Evolutionary conservation across 2,329 filamentous ascomycete species (phyloP), one percentile per base, ranked within the genome.

Genomic region (Bipolaris gigantea): DNA sequence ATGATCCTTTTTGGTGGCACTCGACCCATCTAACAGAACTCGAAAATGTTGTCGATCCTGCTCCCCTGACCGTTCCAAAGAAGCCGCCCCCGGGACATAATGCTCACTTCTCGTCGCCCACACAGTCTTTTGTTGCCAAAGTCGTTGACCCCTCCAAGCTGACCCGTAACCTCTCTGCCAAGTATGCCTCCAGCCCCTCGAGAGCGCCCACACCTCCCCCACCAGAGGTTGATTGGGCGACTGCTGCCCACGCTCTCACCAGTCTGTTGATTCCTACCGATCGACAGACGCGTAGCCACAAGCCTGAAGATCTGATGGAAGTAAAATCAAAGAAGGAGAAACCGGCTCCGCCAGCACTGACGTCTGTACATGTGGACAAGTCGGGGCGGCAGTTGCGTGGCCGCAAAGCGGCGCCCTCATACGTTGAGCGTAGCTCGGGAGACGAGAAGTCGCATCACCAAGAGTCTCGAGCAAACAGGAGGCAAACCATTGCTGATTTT

Each of bases 61-160:
- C 70, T 15, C 60, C 64, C 27, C 64, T 47, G 16, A 63, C 53
- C 76, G 79, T 58, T 67, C 77, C 6, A 87, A 92, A 75, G 82
- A 93, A 72, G 78, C 73, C 80, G 13, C 84, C 85, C 25, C 77
- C 77, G 55, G 79, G 81, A 13, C 82, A 83, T 19, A 70, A 78
- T 8, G 87, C 89, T 1, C 92, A 89, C 1, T 97, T 92, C 74
- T 91, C 86, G 2, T 90, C 92, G 1, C 90, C 92, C 0, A 97
- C 93, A 0, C 89, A 93, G 57, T 89, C 93, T 0, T 97, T 91
- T 38, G 85, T 86, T 1, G 90, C 91, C 21, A 96, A 90, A 73
- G 86, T 90, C 10, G 81, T 89, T 0, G 83, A 89, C 41, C 83
- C 87, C 1, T 78, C 85, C 8, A 88, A 85, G 57, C 78, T 89